Conservation (phyloP, 805 yeast species). For the Barnettozyma wickerhamii region DNA sequence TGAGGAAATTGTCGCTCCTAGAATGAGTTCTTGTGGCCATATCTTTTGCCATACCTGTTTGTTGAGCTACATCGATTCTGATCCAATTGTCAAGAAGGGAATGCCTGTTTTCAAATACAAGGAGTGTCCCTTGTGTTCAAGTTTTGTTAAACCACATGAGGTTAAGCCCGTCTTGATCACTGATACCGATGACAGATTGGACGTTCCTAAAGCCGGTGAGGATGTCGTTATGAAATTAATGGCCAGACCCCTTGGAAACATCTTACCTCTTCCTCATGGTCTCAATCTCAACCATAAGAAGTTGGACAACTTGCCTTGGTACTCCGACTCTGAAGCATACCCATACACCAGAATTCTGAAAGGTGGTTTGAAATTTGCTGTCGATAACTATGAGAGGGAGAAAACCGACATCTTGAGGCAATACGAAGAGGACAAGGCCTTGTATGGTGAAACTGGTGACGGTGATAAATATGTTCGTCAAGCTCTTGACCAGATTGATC, state of each 20-base stretch:
- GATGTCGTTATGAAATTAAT: conserved; percentile 62
- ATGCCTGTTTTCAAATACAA: conserved; percentile 45
- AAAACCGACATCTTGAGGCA: conserved; percentile 46
- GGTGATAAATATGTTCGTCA: conserved; percentile 47
- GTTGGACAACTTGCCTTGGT: conserved; percentile 54
- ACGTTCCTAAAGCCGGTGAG: conserved; percentile 51
- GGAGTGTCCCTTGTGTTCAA: conserved; percentile 80
- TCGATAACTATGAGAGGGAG: conserved; percentile 56
- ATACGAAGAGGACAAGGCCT: conserved; percentile 50
- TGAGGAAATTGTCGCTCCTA: conserved; percentile 83
- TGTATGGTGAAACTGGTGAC: conserved; percentile 45
- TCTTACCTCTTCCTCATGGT: conserved; percentile 48
- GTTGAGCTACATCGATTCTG: conserved; percentile 60
- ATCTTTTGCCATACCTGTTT: conserved; percentile 82
- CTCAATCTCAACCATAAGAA: conserved; percentile 32
- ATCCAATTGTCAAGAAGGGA: conserved; percentile 31
- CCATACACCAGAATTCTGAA: conserved; percentile 65
- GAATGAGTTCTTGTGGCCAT: conserved; percentile 96
- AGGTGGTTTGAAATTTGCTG: conserved; percentile 53
- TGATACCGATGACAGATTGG: conserved; percentile 48
- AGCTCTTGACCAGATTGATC: conserved; percentile 54
- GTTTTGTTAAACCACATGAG: conserved; percentile 47
- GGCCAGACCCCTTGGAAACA: conserved; percentile 43
- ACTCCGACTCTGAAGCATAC: conserved; percentile 32
- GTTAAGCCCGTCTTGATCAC: conserved; percentile 60